phyloP scores from a whole-genome alignment of 2,329 filamentous ascomycete species.

The Exophiala alcalophila region DNA sequence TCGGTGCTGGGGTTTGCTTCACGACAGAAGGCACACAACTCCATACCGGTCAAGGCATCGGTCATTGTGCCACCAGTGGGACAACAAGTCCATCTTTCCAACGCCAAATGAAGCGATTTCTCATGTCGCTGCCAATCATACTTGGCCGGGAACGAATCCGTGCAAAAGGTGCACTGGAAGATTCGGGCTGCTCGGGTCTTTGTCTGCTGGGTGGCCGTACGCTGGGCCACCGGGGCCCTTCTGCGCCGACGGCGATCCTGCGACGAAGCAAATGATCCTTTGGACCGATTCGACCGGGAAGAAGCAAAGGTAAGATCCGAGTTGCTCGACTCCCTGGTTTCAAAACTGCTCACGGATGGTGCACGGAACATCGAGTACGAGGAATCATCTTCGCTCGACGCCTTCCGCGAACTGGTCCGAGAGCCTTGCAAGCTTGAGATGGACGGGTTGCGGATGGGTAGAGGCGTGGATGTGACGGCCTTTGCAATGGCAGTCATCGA shows the following conservation, averaged over 20 bases:
- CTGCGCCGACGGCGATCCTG: conserved; percentile 58
- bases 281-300: conserved; percentile 56
- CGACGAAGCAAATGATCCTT: conserved; percentile 56
- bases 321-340: conserved; percentile 54
- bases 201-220: conserved; percentile 40
- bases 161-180: conserved; percentile 59
- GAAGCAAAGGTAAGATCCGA: conserved; percentile 56
- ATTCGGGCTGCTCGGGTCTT: conserved; percentile 46
- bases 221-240: conserved; percentile 46
- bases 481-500: conserved; percentile 62
- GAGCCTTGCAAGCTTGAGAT: conserved; percentile 32
- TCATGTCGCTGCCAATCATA: conserved; percentile 61
- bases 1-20: conserved; percentile 52
- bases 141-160: conserved; percentile 55
- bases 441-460: conserved; percentile 30
- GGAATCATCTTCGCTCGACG: conserved; percentile 51
- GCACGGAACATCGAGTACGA: conserved; percentile 50
- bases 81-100: conserved; percentile 60
- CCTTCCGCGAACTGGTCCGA: conserved; percentile 35
- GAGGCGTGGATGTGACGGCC: conserved; percentile 51
- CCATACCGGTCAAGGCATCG: conserved; percentile 22
- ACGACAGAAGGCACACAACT: conserved; percentile 59
- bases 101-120: conserved; percentile 55
- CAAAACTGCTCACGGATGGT: conserved; percentile 54
- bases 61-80: conserved; percentile 55